Evolutionary conservation across 2,329 filamentous ascomycete genomes (phyloP).

Genomic region (Fusarium musae): DNA sequence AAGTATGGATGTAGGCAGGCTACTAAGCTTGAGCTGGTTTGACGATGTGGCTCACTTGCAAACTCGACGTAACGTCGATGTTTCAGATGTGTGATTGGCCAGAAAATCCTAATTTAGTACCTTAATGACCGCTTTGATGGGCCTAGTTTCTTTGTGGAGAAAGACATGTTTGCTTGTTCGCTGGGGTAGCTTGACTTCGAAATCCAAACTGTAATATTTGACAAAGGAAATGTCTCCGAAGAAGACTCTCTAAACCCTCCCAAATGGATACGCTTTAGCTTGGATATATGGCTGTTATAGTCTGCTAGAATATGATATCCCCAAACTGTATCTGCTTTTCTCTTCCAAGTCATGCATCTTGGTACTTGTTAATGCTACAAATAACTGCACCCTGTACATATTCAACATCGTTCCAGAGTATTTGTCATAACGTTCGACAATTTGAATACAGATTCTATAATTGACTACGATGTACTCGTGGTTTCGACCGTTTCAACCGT

Average conservation of each 20-base stretch:
- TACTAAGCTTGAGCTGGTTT: slow-evolving; percentile 6
- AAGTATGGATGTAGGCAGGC: not conserved
- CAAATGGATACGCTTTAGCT: not conserved
- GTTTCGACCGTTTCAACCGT: not conserved
- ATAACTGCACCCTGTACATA: not conserved
- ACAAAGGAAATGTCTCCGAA: not conserved
- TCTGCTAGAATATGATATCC: not conserved
- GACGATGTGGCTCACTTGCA: slow-evolving; percentile 38
- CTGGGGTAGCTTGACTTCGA: not conserved
- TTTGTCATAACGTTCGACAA: not conserved
- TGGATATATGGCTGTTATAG: not conserved
- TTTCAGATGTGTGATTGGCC: slow-evolving; percentile 36
- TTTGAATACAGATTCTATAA: not conserved
- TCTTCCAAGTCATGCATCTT: not conserved
- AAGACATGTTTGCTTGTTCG: slow-evolving; percentile 14
- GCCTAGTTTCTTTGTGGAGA: slow-evolving; percentile 31
- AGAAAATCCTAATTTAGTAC: not conserved
- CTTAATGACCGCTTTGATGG: not conserved
- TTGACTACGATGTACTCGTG: not conserved
- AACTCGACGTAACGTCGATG: slow-evolving; percentile 21
- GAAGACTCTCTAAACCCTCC: not conserved
- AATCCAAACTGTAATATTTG: not conserved
- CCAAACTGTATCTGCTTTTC: not conserved
- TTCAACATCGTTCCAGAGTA: not conserved
- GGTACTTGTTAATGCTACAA: not conserved